These are phyloP conservation scores for Chloromonas sp. DNA, from an alignment of 163 green algal species.

Conservation along the genomic window DNA sequence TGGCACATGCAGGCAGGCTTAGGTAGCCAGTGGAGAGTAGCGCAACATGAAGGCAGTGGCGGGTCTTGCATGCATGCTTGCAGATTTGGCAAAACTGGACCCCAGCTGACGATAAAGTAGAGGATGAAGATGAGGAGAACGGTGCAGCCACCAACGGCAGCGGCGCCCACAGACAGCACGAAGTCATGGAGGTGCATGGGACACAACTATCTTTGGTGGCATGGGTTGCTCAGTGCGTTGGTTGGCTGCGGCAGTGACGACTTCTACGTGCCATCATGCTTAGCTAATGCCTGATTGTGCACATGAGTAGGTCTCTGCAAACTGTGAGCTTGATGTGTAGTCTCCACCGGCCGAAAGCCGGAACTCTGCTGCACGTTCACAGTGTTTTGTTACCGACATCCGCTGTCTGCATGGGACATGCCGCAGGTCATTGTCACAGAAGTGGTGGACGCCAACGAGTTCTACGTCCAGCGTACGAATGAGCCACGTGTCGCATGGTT, in stretches of 20 bases:
- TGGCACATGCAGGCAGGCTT: no score
- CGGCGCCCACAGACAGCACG: slow-evolving; percentile 1
- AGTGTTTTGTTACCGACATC: not conserved
- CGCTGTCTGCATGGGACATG: not conserved
- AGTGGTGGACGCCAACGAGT: slow-evolving; percentile 50
- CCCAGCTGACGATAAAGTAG: slow-evolving; percentile 37
- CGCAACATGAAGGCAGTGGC: no score
- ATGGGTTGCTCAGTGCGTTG: no score
- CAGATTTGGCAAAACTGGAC: slow-evolving; percentile 83
- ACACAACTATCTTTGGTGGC: not conserved
- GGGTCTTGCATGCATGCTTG: not conserved
- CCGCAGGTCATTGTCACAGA: slow-evolving; percentile 55
- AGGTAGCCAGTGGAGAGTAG: no score
- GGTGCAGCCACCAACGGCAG: slow-evolving; percentile 7
- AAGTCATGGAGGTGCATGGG: not conserved
- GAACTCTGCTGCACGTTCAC: not conserved
- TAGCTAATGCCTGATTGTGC: not conserved
- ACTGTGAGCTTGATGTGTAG: no score
- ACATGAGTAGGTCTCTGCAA: not conserved
- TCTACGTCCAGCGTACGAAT: slow-evolving; percentile 60
- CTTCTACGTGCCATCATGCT: no score
- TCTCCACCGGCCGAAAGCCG: no score
- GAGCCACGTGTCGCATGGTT: slow-evolving; percentile 72
- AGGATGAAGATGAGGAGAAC: slow-evolving; percentile 29
- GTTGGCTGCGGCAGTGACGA: no score